Conservation (phyloP, 495 filamentous ascomycete species). For the Margaritispora aquatica region DNA sequence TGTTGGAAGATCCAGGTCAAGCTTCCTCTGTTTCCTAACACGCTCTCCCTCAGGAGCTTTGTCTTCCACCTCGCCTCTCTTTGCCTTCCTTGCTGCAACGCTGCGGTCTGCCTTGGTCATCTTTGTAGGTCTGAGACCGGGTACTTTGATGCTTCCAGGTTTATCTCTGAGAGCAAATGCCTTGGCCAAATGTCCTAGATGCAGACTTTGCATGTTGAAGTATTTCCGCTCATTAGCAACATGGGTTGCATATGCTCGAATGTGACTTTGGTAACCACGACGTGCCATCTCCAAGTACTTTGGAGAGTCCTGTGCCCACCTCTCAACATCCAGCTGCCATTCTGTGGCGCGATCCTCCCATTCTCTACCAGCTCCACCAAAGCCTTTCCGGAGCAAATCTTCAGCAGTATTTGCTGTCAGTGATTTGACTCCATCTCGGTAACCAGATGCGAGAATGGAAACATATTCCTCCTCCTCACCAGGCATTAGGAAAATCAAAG, state of each 20-base stretch:
- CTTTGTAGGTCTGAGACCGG: slow-evolving; percentile 40
- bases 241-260: slow-evolving; percentile 93
- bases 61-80: slow-evolving; percentile 31
- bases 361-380: slow-evolving; percentile 37
- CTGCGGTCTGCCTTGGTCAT: slow-evolving; percentile 26
- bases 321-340: slow-evolving; percentile 69
- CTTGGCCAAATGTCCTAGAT: slow-evolving; percentile 92
- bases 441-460: slow-evolving; percentile 47
- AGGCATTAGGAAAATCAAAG: slow-evolving; percentile 81
- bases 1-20: slow-evolving; percentile 22
- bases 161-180: slow-evolving; percentile 83
- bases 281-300: slow-evolving; percentile 64
- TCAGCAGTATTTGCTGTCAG: slow-evolving; percentile 42
- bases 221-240: slow-evolving; percentile 71
- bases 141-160: slow-evolving; percentile 77
- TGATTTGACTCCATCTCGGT: slow-evolving; percentile 21
- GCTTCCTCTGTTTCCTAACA: slow-evolving; percentile 23
- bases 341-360: slow-evolving; percentile 69
- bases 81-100: slow-evolving; percentile 23
- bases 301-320: slow-evolving; percentile 58
- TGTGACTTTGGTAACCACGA: slow-evolving; percentile 82
- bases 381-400: slow-evolving; percentile 48
- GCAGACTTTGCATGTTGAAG: slow-evolving; percentile 84
- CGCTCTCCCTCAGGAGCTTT: slow-evolving; percentile 23
- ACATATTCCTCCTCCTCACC: slow-evolving; percentile 89